Evolutionary conservation across 106 monocot genomes (phyloP), one percentile per base, ranked within the genome.

Genomic region (Cymbidium sinense): DNA sequence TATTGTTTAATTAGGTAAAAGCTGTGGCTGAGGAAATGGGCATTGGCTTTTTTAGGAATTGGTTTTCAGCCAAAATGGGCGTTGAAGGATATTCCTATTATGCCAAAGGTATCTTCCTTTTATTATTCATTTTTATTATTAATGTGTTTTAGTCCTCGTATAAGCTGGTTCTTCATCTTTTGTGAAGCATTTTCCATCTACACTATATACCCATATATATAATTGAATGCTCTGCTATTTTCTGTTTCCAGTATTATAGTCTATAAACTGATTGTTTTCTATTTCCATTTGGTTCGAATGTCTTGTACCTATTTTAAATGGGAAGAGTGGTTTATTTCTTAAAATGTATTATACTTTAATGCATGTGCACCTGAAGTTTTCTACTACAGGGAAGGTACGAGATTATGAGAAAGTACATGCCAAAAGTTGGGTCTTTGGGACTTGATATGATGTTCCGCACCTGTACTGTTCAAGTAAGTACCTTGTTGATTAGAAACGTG

Each of bases 381-480:
- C 82, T 39, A 4, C 35, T 52, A 43, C 89, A 99, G 95, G 99
- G 94, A 87, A 90, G 99, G 64, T 95, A 99, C 74, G 87, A 95
- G 23, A 99, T 99, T 70, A 99, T 99, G 94, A 90, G 86, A 76
- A 95, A 95, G 65, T 99, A 99, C 82, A 95, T 99, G 94, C 94
- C 94, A 64, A 99, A 99, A 91, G 99, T 99, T 23, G 99, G 99
- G 70, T 86, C 95, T n/a, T 86, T 94, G 84, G 99, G 99, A 64
- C 83, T 92, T 62, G 95, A 99, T 84, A 95, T 93, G 99, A 95
- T 99, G 99, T 92, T 99, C 43, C 85, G 99, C 28, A 99, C 99
- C 34, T 99, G 99, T 79, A 99, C 99, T 21, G 94, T 94, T 84
- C 99, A 99, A 95, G 99, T 95, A 75, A 67, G 69, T 61, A 61